phyloP scores from a whole-genome alignment of 23 red algal genomes.

The Gracilaria gracilis region DNA sequence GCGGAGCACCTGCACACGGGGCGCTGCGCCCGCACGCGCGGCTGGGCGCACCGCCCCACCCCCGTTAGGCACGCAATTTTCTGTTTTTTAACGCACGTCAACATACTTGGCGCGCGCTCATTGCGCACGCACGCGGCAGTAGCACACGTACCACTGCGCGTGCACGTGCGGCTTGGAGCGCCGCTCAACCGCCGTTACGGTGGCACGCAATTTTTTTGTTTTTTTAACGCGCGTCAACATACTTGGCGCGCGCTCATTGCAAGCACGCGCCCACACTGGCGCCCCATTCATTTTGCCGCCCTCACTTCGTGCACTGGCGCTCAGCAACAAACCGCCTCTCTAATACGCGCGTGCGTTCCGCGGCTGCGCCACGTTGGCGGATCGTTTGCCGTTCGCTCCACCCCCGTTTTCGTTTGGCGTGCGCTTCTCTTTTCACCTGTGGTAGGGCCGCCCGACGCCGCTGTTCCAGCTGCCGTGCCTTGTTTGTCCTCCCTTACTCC shows the following conservation, averaged over 20 bases:
- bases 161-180: no score
- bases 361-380: background rate
- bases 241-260: slow-evolving; percentile 4
- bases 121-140: background rate
- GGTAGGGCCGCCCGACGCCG: background rate
- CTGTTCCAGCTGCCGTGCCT: background rate
- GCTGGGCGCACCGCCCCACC: no score
- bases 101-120: slow-evolving; percentile 13
- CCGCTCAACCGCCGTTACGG: no score
- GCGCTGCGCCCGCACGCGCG: no score
- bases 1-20: background rate
- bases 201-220: no score
- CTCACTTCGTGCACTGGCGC: background rate
- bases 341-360: background rate
- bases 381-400: background rate
- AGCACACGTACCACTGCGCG: no score
- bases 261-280: background rate
- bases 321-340: background rate
- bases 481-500: background rate
- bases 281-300: no score
- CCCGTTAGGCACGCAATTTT: no score
- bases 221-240: no score
- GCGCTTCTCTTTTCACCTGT: no score
- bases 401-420: background rate
- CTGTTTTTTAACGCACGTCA: no score